Conservation (phyloP, 352 stramenopile species). For the Globisporangium polare region DNA sequence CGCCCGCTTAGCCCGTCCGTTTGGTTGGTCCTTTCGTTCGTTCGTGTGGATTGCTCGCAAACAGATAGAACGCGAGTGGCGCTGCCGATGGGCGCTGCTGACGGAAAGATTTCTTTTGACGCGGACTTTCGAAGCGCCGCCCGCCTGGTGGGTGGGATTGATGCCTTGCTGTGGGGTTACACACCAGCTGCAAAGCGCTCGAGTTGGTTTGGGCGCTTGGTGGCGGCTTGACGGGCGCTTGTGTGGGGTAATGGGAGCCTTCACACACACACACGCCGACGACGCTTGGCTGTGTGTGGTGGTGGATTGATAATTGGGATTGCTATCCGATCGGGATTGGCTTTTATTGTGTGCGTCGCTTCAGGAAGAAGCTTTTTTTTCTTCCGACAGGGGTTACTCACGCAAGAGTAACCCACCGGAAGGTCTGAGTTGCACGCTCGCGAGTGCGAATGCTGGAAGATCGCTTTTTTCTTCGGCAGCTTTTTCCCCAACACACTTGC, state of each 20-base stretch:
- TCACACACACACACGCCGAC: neutral
- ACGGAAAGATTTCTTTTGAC: neutral
- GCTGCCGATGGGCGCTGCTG: neutral
- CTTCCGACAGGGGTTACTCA: no score
- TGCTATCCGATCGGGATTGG: no score
- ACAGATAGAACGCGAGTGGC: neutral
- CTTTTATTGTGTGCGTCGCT: slow-evolving; percentile 1
- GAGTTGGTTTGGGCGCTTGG: no score
- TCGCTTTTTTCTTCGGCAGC: neutral
- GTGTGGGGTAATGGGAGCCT: no score
- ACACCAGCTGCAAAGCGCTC: no score
- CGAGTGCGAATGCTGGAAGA: neutral
- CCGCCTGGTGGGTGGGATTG: no score
- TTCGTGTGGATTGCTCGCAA: neutral
- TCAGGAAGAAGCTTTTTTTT: slow-evolving; percentile 7
- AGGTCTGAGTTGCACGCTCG: no score
- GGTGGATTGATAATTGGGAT: no score
- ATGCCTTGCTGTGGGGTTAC: neutral
- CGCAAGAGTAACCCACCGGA: no score
- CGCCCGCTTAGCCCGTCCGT: neutral
- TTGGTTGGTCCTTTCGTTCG: neutral
- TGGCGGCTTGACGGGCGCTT: neutral
- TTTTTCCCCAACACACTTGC: neutral
- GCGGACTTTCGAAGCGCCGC: neutral
- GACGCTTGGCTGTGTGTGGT: neutral